Conservation (phyloP, 23 red algal species). For the Rhodosorus marinus region DNA sequence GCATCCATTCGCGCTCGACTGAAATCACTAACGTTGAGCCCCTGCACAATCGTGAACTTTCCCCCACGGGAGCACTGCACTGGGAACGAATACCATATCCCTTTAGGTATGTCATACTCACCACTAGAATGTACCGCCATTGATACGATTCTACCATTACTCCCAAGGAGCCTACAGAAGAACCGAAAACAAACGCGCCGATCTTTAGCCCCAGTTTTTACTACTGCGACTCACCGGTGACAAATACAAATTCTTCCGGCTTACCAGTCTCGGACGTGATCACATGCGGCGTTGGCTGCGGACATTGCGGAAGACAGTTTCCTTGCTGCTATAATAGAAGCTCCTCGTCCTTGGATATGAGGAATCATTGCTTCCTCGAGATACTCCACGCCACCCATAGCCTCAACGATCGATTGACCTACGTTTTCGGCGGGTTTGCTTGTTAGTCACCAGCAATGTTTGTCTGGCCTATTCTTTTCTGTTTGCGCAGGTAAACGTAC, state of each 20-base stretch:
- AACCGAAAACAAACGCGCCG: too few relatives aligned
- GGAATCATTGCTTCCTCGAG: slow-evolving; percentile 54
- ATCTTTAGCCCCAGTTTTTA: too few relatives aligned
- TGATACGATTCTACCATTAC: slow-evolving; percentile 23
- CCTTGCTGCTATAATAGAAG: slow-evolving; percentile 56
- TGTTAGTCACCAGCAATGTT: background rate
- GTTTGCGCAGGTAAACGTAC: too few relatives aligned
- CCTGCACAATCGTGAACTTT: slow-evolving; percentile 51
- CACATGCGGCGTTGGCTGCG: slow-evolving; percentile 64
- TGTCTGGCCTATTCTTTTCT: too few relatives aligned
- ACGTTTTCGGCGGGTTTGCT: background rate
- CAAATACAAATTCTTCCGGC: too few relatives aligned
- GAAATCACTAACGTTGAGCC: slow-evolving; percentile 52
- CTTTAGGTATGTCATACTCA: slow-evolving; percentile 52
- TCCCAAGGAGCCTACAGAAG: slow-evolving; percentile 44
- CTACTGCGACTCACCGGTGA: too few relatives aligned
- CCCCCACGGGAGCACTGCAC: slow-evolving; percentile 49
- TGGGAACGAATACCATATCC: slow-evolving; percentile 70
- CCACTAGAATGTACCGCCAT: slow-evolving; percentile 68
- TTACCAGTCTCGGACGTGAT: slow-evolving; percentile 84
- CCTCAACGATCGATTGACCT: background rate
- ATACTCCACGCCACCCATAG: slow-evolving; percentile 17
- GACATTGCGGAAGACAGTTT: slow-evolving; percentile 76
- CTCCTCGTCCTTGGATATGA: slow-evolving; percentile 77
- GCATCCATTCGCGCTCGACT: slow-evolving; percentile 65